Base-by-base conservation (phyloP, 371 early-diverging fungal genomes). In the Sporodiniella umbellata region DNA sequence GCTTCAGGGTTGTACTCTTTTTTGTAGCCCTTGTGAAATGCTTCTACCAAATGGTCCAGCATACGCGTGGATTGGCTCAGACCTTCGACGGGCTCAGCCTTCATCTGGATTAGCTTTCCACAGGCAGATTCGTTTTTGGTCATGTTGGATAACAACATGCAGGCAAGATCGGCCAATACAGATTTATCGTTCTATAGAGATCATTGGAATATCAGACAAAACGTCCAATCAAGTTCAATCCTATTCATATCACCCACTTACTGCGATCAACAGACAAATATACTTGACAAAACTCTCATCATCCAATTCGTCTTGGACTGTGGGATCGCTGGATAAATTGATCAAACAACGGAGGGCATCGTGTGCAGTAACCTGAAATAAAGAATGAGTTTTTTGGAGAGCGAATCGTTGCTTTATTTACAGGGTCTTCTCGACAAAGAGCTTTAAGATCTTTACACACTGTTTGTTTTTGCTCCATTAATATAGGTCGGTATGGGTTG, bases 111-210 rank as follows among this genome's bases (percentile, higher is more conserved):
- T 7, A 93, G 56, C 54, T 75, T 75, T 33, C 62, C 62, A 42
- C 84, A 77, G 18, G 83, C 71, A 3, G 61, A 50, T 45, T 81
- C 86, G 40, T 77, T 54, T 58, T 95, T 95, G 33, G 94, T 84
- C 63, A 95, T 70, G 68, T 97, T 97, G 53, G 94, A 93, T 43
- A 97, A 70, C 12, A 95, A 77, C 97, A 96, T 96, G 62, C 90
- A 90, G 38, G 80, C 88, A 26, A 86, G 73, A 64, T 92, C 93
- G 0, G 90, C 86, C 18, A 89, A 52, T 4, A 87, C 71, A 2
- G 79, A 75, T 24, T 71, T 78, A 14, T 56, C 43, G 35, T 61
- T 61, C 62, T 61, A 33, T 1, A 28, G 4, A n/a, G n/a, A n/a
- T n/a, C n/a, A n/a, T n/a, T n/a, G n/a, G n/a, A n/a, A n/a, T n/a